These are phyloP conservation scores for Erigeron canadensis DNA, from an alignment of 129 eudicot genomes.

Conservation along the genomic window DNA sequence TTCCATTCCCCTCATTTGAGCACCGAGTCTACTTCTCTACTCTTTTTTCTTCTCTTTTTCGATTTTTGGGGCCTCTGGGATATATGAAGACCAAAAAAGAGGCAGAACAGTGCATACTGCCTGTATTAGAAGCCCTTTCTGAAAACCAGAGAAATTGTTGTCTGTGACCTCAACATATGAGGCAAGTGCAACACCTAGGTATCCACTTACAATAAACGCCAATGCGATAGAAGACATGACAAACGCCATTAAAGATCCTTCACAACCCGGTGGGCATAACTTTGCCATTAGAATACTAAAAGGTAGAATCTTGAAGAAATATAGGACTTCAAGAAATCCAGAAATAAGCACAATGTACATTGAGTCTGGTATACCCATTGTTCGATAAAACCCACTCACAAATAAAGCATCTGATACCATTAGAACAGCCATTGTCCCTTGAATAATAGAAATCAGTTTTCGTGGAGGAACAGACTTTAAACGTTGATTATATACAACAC, in stretches of 20 bases:
- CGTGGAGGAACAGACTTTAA: conserved; percentile 63
- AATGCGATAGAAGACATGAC: conserved; percentile 75
- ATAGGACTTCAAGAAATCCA: conserved; percentile 62
- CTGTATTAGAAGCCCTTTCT: conserved; percentile 58
- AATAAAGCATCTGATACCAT: conserved; percentile 81
- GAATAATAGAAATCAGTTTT: conserved; percentile 61
- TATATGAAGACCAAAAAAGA: conserved; percentile 59
- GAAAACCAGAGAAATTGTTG: conserved; percentile 65
- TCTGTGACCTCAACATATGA: conserved; percentile 56
- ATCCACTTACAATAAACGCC: conserved; percentile 78
- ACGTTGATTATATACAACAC: conserved; percentile 53
- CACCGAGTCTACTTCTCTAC: conserved; percentile 20
- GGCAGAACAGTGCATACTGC: conserved; percentile 69
- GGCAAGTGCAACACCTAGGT: conserved; percentile 81
- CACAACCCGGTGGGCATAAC: conserved; percentile 86
- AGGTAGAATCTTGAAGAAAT: conserved; percentile 74
- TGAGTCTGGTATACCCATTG: conserved; percentile 66
- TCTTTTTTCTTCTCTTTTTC: conserved; percentile 37
- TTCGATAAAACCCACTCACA: conserved; percentile 61
- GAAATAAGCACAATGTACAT: conserved; percentile 61
- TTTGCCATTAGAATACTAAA: conserved; percentile 72
- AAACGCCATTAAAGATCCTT: conserved; percentile 95
- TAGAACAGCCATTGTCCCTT: conserved; percentile 52
- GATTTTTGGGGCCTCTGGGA: conserved; percentile 49
- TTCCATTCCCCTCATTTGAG: not conserved